Base-by-base conservation (phyloP, 2,329 filamentous ascomycete species). In the Aspergillus floridensis region DNA sequence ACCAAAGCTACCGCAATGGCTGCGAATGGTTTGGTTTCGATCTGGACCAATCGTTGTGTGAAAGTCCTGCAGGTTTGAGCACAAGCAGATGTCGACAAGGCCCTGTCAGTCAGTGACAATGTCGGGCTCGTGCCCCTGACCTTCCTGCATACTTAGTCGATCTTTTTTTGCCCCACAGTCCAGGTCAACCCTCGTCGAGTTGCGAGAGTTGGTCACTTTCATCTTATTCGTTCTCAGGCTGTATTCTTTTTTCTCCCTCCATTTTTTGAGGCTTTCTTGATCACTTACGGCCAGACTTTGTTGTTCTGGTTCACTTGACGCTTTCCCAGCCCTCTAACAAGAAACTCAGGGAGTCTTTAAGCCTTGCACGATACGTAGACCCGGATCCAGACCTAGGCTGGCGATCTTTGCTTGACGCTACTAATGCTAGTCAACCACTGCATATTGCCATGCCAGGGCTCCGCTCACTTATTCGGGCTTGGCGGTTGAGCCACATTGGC, bases 71-170 rank as follows among this genome's bases (percentile, higher is more conserved):
- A 55, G 51, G 57, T 48, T 55, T 54, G 47, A 55, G 35, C 49
- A 50, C 62, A 63, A 51, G 48, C 48, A 47, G 47, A 58, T 48
- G 58, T 54, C 26, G 56, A 47, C 49, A 54, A 44, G 52, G 29
- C 35, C 52, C 55, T 56, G 52, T 16, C 56, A 44, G 41, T 19
- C 53, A 35, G 44, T 48, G 44, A 55, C 26, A 22, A 55, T 55
- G 32, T 55, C 19, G 44, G 24, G 32, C 53, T 46, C 41, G 57
- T 56, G 62, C 60, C 66, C 66, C 60, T 68, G 65, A 61, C 41
- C 65, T 54, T 60, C 58, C 49, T 68, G 63, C 66, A 67, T 67
- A 58, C 47, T 58, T 60, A 62, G 59, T 19, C 38, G 38, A 44
- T 44, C 32, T 64, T 53, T 53, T 53, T 53, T 56, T 49, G 55